Evolutionary conservation across 2,329 filamentous ascomycete genomes (phyloP).

Genomic region (Coniochaeta prunicola): DNA sequence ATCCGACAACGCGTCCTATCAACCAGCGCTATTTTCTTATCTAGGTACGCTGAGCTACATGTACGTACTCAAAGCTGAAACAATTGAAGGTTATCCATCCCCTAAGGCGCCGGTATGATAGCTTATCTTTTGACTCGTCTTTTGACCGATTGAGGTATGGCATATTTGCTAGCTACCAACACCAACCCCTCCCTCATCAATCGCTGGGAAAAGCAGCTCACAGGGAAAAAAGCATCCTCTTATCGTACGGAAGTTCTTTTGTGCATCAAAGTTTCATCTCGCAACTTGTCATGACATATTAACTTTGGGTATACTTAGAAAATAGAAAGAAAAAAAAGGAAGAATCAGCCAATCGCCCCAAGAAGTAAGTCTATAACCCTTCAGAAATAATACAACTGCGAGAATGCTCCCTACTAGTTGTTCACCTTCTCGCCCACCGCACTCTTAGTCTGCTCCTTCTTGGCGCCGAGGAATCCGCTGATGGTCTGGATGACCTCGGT

Average conservation of each 20-base stretch:
- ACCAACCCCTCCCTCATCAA: no score
- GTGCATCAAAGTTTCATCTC: background rate
- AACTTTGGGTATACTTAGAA: background rate
- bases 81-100: no score
- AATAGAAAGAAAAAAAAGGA: background rate
- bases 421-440: slow-evolving; percentile 43
- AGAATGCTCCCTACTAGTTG: slow-evolving; percentile 23
- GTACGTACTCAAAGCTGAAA: no score
- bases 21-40: no score
- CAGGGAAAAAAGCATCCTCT: background rate
- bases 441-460: slow-evolving; percentile 56
- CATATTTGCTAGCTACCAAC: no score
- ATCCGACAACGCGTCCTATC: no score
- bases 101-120: no score
- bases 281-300: background rate
- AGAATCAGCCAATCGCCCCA: slow-evolving; percentile 1
- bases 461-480: slow-evolving; percentile 48
- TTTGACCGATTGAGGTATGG: no score
- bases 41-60: no score
- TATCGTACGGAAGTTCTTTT: background rate
- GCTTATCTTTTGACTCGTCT: no score
- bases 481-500: slow-evolving; percentile 58
- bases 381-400: background rate
- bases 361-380: slow-evolving; percentile 2
- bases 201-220: no score